Evolutionary conservation across 345 rosid species (phyloP).

Genomic region (Fremontodendron californicum): DNA sequence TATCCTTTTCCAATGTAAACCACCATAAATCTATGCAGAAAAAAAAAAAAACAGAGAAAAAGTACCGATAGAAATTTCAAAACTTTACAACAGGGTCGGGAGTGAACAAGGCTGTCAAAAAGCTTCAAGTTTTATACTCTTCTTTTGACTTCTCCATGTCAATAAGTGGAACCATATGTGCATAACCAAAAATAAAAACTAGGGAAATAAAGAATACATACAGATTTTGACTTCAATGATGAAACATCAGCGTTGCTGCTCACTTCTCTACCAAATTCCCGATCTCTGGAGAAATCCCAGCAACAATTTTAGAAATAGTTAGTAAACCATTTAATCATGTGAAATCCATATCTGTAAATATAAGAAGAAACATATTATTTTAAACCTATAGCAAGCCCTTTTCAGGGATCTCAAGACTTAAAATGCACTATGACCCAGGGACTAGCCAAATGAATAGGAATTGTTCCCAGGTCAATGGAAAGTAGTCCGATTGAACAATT

Average conservation of each 20-base stretch:
- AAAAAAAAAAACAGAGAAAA: neutral
- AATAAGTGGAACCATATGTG: neutral
- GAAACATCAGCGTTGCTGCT: constrained; percentile 46
- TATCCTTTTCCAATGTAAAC: neutral
- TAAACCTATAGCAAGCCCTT: neutral
- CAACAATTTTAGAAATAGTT: constrained; percentile 20
- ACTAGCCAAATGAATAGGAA: neutral
- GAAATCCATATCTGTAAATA: neutral
- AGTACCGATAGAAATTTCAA: neutral
- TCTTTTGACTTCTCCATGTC: neutral
- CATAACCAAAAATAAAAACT: neutral
- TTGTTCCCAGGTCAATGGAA: neutral
- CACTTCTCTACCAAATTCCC: constrained; percentile 66
- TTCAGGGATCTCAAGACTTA: neutral
- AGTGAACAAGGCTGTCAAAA: neutral
- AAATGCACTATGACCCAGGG: neutral
- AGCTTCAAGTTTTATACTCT: neutral
- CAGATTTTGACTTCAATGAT: constrained; percentile 45
- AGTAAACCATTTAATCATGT: neutral
- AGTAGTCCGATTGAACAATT: neutral
- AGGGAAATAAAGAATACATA: constrained; percentile 35
- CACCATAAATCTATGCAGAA: neutral
- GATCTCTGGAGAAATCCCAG: constrained; percentile 71
- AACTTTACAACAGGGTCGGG: neutral
- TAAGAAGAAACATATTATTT: neutral